phyloP scores from a whole-genome alignment of 345 rosid species.

The Syzygium aqueum region DNA sequence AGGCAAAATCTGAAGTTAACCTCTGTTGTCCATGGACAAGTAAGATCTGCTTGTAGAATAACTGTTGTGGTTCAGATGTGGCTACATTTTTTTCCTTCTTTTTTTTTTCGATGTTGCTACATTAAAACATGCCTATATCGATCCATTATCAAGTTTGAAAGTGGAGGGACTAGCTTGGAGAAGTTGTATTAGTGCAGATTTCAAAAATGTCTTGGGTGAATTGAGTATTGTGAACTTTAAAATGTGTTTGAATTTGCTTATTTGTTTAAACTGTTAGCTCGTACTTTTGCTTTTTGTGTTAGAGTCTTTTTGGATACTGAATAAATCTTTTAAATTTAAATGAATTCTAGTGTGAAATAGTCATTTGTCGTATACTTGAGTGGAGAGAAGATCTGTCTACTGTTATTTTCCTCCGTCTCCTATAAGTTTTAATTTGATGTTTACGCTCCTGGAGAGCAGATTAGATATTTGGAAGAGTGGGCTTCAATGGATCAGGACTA shows the following conservation, averaged over 20 bases:
- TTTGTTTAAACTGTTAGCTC: neutral
- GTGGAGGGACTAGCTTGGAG: neutral
- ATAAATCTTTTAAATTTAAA: neutral
- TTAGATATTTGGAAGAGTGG: conserved; percentile 58
- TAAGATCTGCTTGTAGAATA: conserved; percentile 13
- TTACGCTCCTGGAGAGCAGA: conserved; percentile 30
- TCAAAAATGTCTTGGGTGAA: neutral
- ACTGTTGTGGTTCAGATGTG: neutral
- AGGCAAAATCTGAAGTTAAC: conserved; percentile 59
- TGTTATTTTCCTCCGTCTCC: neutral
- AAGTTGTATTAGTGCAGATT: neutral
- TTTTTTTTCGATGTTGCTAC: neutral
- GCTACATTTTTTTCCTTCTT: neutral
- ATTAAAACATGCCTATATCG: neutral
- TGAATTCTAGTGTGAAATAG: neutral
- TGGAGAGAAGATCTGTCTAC: neutral
- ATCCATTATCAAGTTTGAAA: neutral
- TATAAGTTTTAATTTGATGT: neutral
- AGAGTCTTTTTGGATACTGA: neutral
- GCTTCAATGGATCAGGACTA: conserved; percentile 45
- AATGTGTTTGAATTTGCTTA: neutral
- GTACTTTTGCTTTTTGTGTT: neutral
- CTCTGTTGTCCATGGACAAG: conserved; percentile 65
- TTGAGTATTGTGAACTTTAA: neutral
- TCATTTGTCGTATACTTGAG: neutral